These are phyloP conservation scores for Lipomyces starkeyi DNA, from an alignment of 805 yeast species.

Conservation along the genomic window DNA sequence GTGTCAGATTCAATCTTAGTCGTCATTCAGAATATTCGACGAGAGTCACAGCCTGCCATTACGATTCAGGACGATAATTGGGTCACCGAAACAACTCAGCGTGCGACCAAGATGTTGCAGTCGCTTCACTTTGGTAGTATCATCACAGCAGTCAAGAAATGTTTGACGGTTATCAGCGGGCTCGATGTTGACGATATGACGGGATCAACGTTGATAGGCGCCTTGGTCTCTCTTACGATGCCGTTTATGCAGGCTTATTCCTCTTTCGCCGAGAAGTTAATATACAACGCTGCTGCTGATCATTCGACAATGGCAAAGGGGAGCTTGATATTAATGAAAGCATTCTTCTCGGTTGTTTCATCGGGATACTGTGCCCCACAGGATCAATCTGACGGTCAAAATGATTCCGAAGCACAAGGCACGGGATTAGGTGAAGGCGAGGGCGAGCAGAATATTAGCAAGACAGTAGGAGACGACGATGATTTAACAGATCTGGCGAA, in stretches of 20 bases:
- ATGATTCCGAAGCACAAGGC: conserved; percentile 73
- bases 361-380: conserved; percentile 95
- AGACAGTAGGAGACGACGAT: conserved; percentile 90
- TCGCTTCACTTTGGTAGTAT: conserved; percentile 52
- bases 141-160: conserved; percentile 46
- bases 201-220: conserved; percentile 45
- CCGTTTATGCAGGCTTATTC: conserved; percentile 70
- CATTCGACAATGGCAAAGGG: conserved; percentile 66
- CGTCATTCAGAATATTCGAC: conserved; percentile 63
- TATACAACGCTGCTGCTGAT: conserved; percentile 54
- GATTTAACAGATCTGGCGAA: conserved; percentile 74
- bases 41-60: conserved; percentile 39
- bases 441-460: conserved; percentile 80
- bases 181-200: conserved; percentile 49
- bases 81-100: conserved; percentile 50
- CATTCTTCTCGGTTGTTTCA: conserved; percentile 66
- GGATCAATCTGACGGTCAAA: conserved; percentile 67
- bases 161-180: conserved; percentile 47
- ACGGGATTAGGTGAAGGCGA: conserved; percentile 93
- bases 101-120: conserved; percentile 48
- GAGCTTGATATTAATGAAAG: conserved; percentile 60
- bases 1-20: conserved; percentile 66
- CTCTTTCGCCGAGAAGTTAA: conserved; percentile 54
- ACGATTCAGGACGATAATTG: conserved; percentile 68
- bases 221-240: conserved; percentile 54